Evolutionary conservation across 176 grass and related monocot species (phyloP).

Genomic region (Aegilops bicornis): DNA sequence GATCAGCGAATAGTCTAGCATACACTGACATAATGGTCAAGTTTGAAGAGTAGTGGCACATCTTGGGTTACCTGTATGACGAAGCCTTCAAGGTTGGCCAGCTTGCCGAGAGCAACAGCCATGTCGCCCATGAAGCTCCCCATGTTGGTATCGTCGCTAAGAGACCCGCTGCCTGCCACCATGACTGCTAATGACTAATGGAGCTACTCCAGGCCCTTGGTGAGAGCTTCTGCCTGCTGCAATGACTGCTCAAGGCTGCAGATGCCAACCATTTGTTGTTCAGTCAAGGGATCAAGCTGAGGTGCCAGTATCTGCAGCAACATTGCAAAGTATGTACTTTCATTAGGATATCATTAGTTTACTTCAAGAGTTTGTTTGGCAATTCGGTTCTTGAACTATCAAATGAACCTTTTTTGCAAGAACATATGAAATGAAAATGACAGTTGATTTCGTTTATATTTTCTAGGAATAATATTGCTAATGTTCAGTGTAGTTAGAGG

Average conservation of each 20-base stretch:
- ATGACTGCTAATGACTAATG: constrained; percentile 64
- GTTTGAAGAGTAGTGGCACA: neutral
- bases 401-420: neutral
- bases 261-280: constrained; percentile 48
- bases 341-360: neutral
- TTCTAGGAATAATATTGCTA: neutral
- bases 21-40: neutral
- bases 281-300: constrained; percentile 78
- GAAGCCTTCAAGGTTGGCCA: constrained; percentile 82
- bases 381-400: neutral
- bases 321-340: neutral
- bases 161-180: constrained; percentile 39
- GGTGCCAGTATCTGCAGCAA: constrained; percentile 55
- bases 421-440: neutral
- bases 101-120: constrained; percentile 72
- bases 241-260: constrained; percentile 61
- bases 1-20: neutral
- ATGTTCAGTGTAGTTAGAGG: neutral
- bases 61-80: constrained; percentile 60
- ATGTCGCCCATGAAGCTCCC: constrained; percentile 72
- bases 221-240: constrained; percentile 90
- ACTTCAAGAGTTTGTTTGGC: neutral
- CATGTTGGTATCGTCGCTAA: constrained; percentile 35
- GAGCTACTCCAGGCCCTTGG: constrained; percentile 79
- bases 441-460: neutral